Conservation (phyloP, 2,329 filamentous ascomycete genomes). For the Talaromyces sp. region DNA sequence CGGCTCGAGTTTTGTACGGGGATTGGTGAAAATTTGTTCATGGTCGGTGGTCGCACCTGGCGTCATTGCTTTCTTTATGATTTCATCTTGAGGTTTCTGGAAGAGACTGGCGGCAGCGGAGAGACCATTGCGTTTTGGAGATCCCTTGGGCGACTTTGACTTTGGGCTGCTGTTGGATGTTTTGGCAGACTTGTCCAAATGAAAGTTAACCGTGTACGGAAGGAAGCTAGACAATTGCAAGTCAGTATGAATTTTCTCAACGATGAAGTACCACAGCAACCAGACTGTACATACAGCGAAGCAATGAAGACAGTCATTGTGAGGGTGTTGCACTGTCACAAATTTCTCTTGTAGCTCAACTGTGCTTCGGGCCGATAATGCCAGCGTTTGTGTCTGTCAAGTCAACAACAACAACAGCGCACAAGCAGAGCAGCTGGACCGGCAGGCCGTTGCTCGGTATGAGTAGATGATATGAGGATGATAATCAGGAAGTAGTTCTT, state of each 20-base stretch:
- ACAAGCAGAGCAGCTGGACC: neutral
- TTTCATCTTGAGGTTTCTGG: conserved; percentile 26
- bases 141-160: conserved; percentile 20
- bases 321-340: conserved; percentile 7
- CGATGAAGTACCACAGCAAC: neutral
- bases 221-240: conserved; percentile 63
- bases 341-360: neutral
- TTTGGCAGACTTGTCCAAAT: conserved; percentile 38
- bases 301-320: conserved; percentile 60
- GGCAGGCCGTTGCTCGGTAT: neutral
- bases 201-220: conserved; percentile 88
- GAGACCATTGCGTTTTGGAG: neutral
- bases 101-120: conserved; percentile 33
- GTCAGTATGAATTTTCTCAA: neutral
- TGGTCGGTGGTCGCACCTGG: conserved; percentile 42
- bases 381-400: neutral
- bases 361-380: neutral
- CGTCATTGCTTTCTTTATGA: conserved; percentile 29
- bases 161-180: conserved; percentile 28
- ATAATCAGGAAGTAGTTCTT: neutral
- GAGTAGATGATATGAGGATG: neutral
- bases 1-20: conserved; percentile 24
- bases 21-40: conserved; percentile 38
- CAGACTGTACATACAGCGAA: conserved; percentile 49
- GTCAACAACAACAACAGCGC: neutral